phyloP scores from a whole-genome alignment of 495 filamentous ascomycete species.

The Annulohypoxylon bovei region DNA sequence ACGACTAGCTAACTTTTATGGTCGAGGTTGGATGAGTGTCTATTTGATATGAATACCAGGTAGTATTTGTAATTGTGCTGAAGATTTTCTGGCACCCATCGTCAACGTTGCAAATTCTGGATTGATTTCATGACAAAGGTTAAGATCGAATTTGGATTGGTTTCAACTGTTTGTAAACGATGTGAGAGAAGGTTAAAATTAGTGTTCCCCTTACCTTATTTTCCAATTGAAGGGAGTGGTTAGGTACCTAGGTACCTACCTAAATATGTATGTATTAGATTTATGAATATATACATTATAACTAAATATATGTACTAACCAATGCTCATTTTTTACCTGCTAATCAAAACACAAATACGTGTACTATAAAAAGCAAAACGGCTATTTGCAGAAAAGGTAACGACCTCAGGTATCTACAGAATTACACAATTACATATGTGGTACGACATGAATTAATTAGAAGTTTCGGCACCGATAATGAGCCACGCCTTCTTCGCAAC shows the following conservation, averaged over 20 bases:
- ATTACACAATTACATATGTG: not conserved
- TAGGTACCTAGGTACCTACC: too few species aligned
- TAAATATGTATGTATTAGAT: slow-evolving; percentile 4
- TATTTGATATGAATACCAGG: not conserved
- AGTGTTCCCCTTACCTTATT: not conserved
- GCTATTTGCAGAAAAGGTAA: not conserved
- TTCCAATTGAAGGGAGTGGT: not conserved
- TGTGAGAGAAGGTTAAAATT: not conserved
- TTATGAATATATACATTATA: slow-evolving; percentile 5
- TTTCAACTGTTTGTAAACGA: not conserved
- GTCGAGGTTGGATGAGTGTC: not conserved
- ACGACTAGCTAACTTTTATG: not conserved
- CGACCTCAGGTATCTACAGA: too few species aligned
- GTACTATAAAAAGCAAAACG: not conserved
- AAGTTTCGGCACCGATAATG: not conserved
- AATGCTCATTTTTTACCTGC: too few species aligned
- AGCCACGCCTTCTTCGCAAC: not conserved
- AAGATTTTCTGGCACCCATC: not conserved
- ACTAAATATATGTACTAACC: not conserved
- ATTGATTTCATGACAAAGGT: not conserved
- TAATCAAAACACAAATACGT: too few species aligned
- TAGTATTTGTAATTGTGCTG: not conserved
- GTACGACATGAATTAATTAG: not conserved
- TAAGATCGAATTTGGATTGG: not conserved
- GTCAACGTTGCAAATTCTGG: not conserved